Base-by-base conservation (phyloP, 495 filamentous ascomycete species). In the Hypoxylon lenormandii region DNA sequence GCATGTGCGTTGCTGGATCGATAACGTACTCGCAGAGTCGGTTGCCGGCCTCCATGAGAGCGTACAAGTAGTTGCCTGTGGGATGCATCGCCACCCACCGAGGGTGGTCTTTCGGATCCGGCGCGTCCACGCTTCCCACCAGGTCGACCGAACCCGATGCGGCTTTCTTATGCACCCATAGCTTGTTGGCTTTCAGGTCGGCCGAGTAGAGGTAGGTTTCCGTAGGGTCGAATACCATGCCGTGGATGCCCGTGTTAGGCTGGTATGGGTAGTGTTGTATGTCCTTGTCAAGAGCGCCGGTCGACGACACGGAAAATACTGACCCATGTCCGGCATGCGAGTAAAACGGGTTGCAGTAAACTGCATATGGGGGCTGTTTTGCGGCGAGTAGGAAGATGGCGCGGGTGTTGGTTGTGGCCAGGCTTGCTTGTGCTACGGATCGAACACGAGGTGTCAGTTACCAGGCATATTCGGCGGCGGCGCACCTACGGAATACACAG, bases 281-380 rank as follows among this genome's bases (percentile, higher is more conserved):
- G 77, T 91, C 91, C 72, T 81, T 76, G 13, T 85, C 82, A 19
- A 95, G 84, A 15, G 75, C 77, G 28, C 92, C 91, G 4, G 86
- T 79, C 19, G 77, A 36, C 54, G 86, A 85, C 30, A 90, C 88
- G 18, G 88, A 88, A 78, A 93, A 93, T 73, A 92, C 86, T 71
- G 92, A 91, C 43, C 91, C 90, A 74, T 83, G 90, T 46, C 90
- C 91, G 48, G 91, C 92, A 76, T 93, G 81, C 22, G 91, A 88
- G 82, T 95, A 95, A 80, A 95, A 95, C 37, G 92, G 91, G 77
- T 93, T 93, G 70, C 88, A 88, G 76, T 95, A 95, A 46, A 95
- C 91, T 65, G 85, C 85, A 78, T 90, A 92, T 4, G 92, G 92
- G 3, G 91, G 84, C 65, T 91, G 81, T 69, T 87, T 85, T 18